Evolutionary conservation across 352 stramenopile genomes (phyloP).

Genomic region (Globisporangium polare): DNA sequence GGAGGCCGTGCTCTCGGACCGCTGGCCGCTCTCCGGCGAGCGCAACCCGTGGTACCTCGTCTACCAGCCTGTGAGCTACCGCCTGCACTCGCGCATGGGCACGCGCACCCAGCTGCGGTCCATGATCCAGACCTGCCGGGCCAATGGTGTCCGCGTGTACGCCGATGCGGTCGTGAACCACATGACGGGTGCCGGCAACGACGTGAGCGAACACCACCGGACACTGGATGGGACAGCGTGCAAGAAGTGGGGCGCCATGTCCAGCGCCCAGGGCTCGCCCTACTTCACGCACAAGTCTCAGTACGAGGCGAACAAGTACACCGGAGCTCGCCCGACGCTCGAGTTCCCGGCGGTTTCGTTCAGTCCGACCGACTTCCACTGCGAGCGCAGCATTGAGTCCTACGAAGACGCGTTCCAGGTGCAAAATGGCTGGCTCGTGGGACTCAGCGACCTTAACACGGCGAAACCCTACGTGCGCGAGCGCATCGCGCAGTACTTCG

Average conservation of each 20-base stretch:
- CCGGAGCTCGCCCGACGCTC: slow-evolving; percentile 33
- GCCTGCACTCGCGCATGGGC: slow-evolving; percentile 51
- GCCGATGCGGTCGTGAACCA: slow-evolving; percentile 60
- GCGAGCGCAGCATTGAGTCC: background rate
- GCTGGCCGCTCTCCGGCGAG: slow-evolving; percentile 29
- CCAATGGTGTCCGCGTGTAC: slow-evolving; percentile 60
- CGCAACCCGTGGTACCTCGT: slow-evolving; percentile 71
- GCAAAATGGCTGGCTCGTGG: slow-evolving; percentile 3
- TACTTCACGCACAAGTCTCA: slow-evolving; percentile 42
- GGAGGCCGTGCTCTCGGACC: slow-evolving; percentile 46
- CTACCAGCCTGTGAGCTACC: slow-evolving; percentile 66
- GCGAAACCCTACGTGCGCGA: slow-evolving; percentile 52
- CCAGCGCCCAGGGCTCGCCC: slow-evolving; percentile 30
- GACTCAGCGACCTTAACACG: slow-evolving; percentile 35
- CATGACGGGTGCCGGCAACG: slow-evolving; percentile 46
- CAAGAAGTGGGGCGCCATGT: slow-evolving; percentile 32
- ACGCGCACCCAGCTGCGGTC: slow-evolving; percentile 40
- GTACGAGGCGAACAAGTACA: slow-evolving; percentile 41
- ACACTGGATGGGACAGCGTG: slow-evolving; percentile 18
- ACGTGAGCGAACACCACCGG: slow-evolving; percentile 34
- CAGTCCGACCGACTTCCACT: slow-evolving; percentile 27
- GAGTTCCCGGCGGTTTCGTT: slow-evolving; percentile 64
- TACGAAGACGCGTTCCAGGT: background rate
- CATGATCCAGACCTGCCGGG: slow-evolving; percentile 66
- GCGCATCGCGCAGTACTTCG: slow-evolving; percentile 69